These are phyloP conservation scores for Euryodendron excelsum DNA, from an alignment of 148 eudicot species.

Conservation along the genomic window DNA sequence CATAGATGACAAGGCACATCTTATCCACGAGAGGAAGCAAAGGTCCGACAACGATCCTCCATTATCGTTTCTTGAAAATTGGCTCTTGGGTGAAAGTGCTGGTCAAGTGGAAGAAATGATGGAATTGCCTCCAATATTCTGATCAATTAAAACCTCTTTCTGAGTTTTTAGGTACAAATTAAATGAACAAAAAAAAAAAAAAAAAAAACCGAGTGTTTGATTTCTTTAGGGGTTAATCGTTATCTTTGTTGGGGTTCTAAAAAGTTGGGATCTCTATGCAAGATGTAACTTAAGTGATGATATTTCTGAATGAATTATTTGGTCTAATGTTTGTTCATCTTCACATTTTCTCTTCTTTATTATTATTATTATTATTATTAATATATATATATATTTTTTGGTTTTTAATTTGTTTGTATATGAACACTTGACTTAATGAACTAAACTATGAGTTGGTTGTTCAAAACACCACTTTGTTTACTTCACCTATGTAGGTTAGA, in stretches of 20 bases:
- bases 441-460: too few species aligned
- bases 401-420: too few species aligned
- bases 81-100: conserved; percentile 77
- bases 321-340: conserved; percentile 1
- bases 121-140: conserved; percentile 65
- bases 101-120: conserved; percentile 56
- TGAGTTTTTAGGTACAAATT: background rate
- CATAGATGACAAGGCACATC: background rate
- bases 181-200: background rate
- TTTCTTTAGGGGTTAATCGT: background rate
- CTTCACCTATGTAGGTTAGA: too few species aligned
- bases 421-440: too few species aligned
- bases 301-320: conserved; percentile 13
- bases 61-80: conserved; percentile 67
- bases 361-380: too few species aligned
- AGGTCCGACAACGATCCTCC: conserved; percentile 47
- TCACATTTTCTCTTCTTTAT: too few species aligned
- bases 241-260: conserved; percentile 5
- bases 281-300: conserved; percentile 20
- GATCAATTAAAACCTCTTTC: background rate
- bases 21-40: conserved; percentile 20
- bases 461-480: too few species aligned
- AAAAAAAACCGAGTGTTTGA: background rate
- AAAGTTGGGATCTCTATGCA: conserved; percentile 25
- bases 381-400: too few species aligned